Evolutionary conservation across 371 early-diverging fungal species (phyloP).

Genomic region (Funneliformis caledonium): DNA sequence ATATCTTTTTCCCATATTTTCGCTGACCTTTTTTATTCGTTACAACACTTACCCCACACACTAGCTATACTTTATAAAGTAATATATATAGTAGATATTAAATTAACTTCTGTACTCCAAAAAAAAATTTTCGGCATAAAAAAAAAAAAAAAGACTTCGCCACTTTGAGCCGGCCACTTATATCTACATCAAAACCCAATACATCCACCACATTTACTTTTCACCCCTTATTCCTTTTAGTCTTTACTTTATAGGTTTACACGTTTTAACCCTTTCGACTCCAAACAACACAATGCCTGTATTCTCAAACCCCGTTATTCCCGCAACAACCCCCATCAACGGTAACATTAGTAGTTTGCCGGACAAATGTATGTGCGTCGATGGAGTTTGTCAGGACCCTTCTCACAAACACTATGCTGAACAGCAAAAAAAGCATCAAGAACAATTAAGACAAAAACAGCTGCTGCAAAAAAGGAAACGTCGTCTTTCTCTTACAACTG

Average conservation of each 20-base stretch:
- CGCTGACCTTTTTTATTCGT: neutral
- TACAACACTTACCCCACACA: neutral
- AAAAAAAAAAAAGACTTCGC: slow-evolving; percentile 12
- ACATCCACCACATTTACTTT: neutral
- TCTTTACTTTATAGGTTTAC: neutral
- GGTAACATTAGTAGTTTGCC: slow-evolving; percentile 16
- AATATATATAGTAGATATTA: slow-evolving; percentile 13
- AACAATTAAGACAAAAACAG: slow-evolving; percentile 31
- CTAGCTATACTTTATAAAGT: slow-evolving; percentile 5
- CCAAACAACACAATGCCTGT: slow-evolving; percentile 9
- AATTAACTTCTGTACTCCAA: neutral
- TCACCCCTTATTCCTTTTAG: neutral
- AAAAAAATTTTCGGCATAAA: slow-evolving; percentile 3
- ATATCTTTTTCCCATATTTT: neutral
- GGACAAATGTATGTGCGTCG: slow-evolving; percentile 36
- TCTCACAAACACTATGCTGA: slow-evolving; percentile 37
- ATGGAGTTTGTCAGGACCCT: slow-evolving; percentile 38
- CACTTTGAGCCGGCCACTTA: slow-evolving; percentile 1
- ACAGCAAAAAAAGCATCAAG: slow-evolving; percentile 35
- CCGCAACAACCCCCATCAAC: slow-evolving; percentile 35
- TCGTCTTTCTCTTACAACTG: slow-evolving; percentile 34
- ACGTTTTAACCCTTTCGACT: neutral
- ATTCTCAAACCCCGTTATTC: slow-evolving; percentile 27
- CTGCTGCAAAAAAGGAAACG: slow-evolving; percentile 31
- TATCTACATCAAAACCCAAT: neutral